These are phyloP conservation scores for Obelidium mucronatum DNA, from an alignment of 192 early-diverging fungal species.

Conservation along the genomic window DNA sequence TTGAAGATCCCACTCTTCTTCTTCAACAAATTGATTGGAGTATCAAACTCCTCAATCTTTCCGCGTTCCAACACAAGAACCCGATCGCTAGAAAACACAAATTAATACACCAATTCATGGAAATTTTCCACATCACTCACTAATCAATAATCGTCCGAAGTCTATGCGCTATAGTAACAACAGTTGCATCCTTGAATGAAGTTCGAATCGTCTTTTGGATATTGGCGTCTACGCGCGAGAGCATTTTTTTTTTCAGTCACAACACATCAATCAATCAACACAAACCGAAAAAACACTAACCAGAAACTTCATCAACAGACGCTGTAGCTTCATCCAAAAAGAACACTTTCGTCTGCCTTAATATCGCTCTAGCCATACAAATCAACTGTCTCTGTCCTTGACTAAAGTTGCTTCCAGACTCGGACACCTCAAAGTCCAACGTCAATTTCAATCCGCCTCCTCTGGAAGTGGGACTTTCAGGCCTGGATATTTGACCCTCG, in stretches of 20 bases:
- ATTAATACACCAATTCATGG: neutral
- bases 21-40: constrained; percentile 40
- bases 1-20: constrained; percentile 38
- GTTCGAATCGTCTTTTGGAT: constrained; percentile 74
- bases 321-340: too few species aligned
- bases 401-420: constrained; percentile 42
- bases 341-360: constrained; percentile 42
- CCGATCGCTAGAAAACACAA: constrained; percentile 45
- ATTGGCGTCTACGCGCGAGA: constrained; percentile 70
- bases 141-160: constrained; percentile 69
- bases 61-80: constrained; percentile 80
- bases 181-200: constrained; percentile 67
- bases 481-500: too few species aligned
- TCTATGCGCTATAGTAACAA: constrained; percentile 79
- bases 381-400: constrained; percentile 53
- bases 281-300: neutral
- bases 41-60: constrained; percentile 73
- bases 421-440: constrained; percentile 61
- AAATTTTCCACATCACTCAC: constrained; percentile 1
- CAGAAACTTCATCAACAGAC: too few species aligned
- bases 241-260: constrained; percentile 42
- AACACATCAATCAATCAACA: constrained; percentile 9
- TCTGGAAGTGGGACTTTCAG: neutral
- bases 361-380: constrained; percentile 58
- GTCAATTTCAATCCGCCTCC: constrained; percentile 39